phyloP scores from a whole-genome alignment of 805 yeast genomes.

The Metschnikowia gruessii region DNA sequence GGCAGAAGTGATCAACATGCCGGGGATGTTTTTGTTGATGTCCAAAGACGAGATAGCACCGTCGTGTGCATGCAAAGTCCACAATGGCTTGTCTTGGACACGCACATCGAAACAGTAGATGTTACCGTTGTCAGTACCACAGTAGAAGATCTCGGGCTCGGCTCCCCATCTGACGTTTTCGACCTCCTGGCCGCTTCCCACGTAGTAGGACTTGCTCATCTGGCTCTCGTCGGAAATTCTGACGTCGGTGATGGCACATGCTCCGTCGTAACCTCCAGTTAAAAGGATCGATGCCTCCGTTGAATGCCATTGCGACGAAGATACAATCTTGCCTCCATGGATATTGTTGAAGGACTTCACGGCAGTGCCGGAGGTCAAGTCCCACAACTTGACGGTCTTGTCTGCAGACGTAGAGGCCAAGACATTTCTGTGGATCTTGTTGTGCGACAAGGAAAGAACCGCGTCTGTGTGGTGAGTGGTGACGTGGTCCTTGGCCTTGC shows the following conservation, averaged over 20 bases:
- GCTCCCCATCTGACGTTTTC: slow-evolving; percentile 78
- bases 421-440: slow-evolving; percentile 74
- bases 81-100: slow-evolving; percentile 62
- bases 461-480: slow-evolving; percentile 91
- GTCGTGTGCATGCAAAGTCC: slow-evolving; percentile 98
- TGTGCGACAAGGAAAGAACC: slow-evolving; percentile 81
- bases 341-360: slow-evolving; percentile 71
- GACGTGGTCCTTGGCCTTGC: slow-evolving; percentile 49
- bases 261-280: slow-evolving; percentile 93
- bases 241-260: slow-evolving; percentile 79
- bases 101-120: slow-evolving; percentile 88
- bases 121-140: slow-evolving; percentile 90
- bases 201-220: slow-evolving; percentile 63
- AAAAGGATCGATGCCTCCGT: slow-evolving; percentile 63
- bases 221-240: slow-evolving; percentile 61
- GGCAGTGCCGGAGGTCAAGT: slow-evolving; percentile 67
- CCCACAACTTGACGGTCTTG: slow-evolving; percentile 94
- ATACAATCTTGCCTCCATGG: slow-evolving; percentile 79
- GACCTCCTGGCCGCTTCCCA: slow-evolving; percentile 71
- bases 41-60: slow-evolving; percentile 84
- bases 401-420: slow-evolving; percentile 96
- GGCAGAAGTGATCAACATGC: slow-evolving; percentile 80
- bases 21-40: slow-evolving; percentile 62
- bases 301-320: slow-evolving; percentile 83
- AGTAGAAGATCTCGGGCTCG: slow-evolving; percentile 55